Conservation (phyloP, 1,139 yeast genomes). For the Sugiyamaella novakii region DNA sequence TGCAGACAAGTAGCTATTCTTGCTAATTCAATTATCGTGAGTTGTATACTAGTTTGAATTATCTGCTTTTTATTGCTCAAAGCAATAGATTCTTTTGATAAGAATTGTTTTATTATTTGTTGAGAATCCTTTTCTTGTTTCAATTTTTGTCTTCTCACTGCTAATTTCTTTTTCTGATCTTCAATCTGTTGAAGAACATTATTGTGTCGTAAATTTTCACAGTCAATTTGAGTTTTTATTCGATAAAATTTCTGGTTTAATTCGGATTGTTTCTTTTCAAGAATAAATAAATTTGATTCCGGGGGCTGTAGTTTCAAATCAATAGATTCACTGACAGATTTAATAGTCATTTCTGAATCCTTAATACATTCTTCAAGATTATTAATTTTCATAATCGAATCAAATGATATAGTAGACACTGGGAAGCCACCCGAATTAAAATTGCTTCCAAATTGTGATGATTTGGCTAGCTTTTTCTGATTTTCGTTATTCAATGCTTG, state of each 20-base stretch:
- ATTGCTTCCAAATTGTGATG: not conserved
- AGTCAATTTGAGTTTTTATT: constrained; percentile 6
- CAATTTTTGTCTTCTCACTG: constrained; percentile 18
- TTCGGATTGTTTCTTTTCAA: constrained; percentile 6
- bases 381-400: constrained; percentile 50
- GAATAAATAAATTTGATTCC: constrained; percentile 6
- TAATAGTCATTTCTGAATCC: constrained; percentile 43
- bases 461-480: not conserved
- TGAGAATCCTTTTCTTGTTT: constrained; percentile 21
- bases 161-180: constrained; percentile 23
- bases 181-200: constrained; percentile 15
- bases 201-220: constrained; percentile 7
- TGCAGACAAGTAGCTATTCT: constrained; percentile 35
- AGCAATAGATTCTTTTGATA: constrained; percentile 16
- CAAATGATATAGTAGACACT: constrained; percentile 41
- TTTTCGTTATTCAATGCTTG: not conserved
- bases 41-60: constrained; percentile 20
- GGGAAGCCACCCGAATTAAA: constrained; percentile 19
- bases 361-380: constrained; percentile 48
- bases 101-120: constrained; percentile 21
- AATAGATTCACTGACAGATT: constrained; percentile 23
- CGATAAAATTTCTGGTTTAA: constrained; percentile 12
- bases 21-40: constrained; percentile 29
- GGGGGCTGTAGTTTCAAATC: not conserved
- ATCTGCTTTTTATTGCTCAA: constrained; percentile 2